phyloP scores from a whole-genome alignment of 495 filamentous ascomycete species.

The Xylaria cubensis region DNA sequence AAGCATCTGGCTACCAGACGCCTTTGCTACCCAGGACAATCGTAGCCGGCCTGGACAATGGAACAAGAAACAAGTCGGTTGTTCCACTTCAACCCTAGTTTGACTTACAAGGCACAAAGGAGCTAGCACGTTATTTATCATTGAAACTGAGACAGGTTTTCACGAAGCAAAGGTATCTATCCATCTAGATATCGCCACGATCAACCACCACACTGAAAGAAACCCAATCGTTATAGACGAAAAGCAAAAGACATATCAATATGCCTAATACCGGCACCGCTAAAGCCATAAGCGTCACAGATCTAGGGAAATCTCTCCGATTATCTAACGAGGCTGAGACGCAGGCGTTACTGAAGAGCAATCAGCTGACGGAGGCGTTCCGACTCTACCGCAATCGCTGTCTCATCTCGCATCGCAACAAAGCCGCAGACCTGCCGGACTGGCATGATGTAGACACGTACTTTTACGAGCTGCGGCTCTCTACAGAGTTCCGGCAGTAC shows the following conservation, averaged over 20 bases:
- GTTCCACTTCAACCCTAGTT: neutral
- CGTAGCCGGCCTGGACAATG: neutral
- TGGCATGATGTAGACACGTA: slow-evolving; percentile 19
- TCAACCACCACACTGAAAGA: neutral
- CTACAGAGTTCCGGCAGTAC: slow-evolving; percentile 10
- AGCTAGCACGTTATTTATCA: neutral
- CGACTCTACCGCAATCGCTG: slow-evolving; percentile 19
- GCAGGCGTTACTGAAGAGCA: neutral
- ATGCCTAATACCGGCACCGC: neutral
- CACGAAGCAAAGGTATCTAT: neutral
- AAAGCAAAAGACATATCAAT: neutral
- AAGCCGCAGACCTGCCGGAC: neutral
- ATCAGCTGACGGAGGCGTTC: neutral
- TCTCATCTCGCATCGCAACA: neutral
- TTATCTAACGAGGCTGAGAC: neutral
- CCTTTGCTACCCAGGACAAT: neutral
- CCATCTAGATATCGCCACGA: neutral
- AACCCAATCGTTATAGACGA: neutral
- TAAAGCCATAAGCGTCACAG: neutral
- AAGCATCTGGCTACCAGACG: neutral
- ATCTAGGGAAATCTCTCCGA: neutral
- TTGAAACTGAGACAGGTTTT: neutral
- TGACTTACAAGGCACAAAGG: neutral
- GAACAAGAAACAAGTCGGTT: slow-evolving; percentile 5
- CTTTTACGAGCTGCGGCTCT: slow-evolving; percentile 13